phyloP scores from a whole-genome alignment of 495 filamentous ascomycete species.

The Lentithecium fluviatile region DNA sequence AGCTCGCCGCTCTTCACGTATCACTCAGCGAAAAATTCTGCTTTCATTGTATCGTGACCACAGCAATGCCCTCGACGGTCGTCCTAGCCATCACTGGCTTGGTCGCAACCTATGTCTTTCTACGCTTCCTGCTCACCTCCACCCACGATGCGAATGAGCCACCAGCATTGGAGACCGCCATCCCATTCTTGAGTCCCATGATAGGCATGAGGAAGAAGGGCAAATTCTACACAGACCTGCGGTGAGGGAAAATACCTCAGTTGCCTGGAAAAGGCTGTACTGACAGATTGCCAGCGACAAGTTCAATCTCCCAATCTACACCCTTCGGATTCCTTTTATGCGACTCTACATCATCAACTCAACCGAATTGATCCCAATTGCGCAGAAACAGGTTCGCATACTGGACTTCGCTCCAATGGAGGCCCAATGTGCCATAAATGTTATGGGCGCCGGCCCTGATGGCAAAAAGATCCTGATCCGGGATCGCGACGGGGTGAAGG shows the following conservation, averaged over 20 bases:
- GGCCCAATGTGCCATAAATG: slow-evolving; percentile 40
- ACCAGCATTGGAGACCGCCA: slow-evolving; percentile 5
- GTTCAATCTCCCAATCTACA: slow-evolving; percentile 39
- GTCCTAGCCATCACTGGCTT: not conserved
- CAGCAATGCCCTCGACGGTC: slow-evolving; percentile 6
- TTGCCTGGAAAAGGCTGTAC: no score
- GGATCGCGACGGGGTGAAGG: slow-evolving; percentile 40
- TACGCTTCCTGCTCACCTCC: slow-evolving; percentile 10
- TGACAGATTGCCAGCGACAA: slow-evolving; percentile 16
- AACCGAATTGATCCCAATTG: slow-evolving; percentile 41
- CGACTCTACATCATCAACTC: slow-evolving; percentile 46
- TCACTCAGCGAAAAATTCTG: not conserved
- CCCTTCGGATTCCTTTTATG: slow-evolving; percentile 39
- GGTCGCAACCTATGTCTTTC: slow-evolving; percentile 6
- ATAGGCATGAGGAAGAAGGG: slow-evolving; percentile 24
- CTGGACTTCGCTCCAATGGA: slow-evolving; percentile 46
- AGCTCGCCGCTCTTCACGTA: not conserved
- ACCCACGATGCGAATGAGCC: slow-evolving; percentile 25
- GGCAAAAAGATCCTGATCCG: slow-evolving; percentile 36
- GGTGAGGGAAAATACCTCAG: slow-evolving; percentile 9
- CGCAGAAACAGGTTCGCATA: slow-evolving; percentile 40
- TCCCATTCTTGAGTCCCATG: slow-evolving; percentile 22
- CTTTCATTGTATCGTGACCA: not conserved
- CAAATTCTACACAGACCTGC: slow-evolving; percentile 21
- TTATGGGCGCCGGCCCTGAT: slow-evolving; percentile 39